phyloP scores from a whole-genome alignment of 2,329 filamentous ascomycete species.

The Epichloe bromicola region DNA sequence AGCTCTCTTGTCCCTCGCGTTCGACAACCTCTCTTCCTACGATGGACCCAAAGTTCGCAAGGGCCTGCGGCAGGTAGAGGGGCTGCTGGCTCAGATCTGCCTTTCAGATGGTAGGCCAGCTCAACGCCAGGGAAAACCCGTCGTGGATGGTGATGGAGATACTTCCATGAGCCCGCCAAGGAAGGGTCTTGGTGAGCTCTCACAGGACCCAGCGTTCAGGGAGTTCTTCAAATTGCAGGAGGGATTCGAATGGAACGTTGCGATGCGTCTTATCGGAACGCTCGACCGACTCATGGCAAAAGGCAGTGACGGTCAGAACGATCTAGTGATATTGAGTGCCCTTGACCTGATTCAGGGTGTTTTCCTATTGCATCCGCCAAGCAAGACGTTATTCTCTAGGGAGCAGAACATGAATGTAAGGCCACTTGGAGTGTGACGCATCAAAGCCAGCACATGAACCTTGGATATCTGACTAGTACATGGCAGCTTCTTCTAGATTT shows the following conservation, averaged over 20 bases:
- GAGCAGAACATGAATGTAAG: slow-evolving; percentile 89
- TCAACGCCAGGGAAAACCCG: slow-evolving; percentile 1
- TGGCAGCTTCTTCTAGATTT: slow-evolving; percentile 77
- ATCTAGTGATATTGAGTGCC: slow-evolving; percentile 76
- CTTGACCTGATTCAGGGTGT: slow-evolving; percentile 82
- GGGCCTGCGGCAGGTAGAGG: slow-evolving; percentile 86
- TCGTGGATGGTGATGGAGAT: slow-evolving; percentile 1
- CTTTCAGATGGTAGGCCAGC: slow-evolving; percentile 37
- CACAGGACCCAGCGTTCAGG: slow-evolving; percentile 79
- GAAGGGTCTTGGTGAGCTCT: slow-evolving; percentile 57
- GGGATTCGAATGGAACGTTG: slow-evolving; percentile 96
- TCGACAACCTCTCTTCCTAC: slow-evolving; percentile 91
- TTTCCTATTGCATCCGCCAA: slow-evolving; percentile 79
- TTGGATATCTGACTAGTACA: not conserved
- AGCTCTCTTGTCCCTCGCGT: slow-evolving; percentile 78
- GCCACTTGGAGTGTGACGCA: not conserved
- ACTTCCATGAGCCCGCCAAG: slow-evolving; percentile 24
- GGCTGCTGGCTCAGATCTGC: slow-evolving; percentile 87
- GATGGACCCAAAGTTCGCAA: slow-evolving; percentile 84
- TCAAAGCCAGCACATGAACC: not conserved
- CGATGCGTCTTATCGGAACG: slow-evolving; percentile 70
- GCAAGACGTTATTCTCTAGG: slow-evolving; percentile 71
- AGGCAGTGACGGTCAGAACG: slow-evolving; percentile 69
- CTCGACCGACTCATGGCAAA: slow-evolving; percentile 78
- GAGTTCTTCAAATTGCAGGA: slow-evolving; percentile 97